Evolutionary conservation across 306 rosid species (phyloP), one percentile per base, ranked within the genome.

Genomic region (Cucurbita maxima): DNA sequence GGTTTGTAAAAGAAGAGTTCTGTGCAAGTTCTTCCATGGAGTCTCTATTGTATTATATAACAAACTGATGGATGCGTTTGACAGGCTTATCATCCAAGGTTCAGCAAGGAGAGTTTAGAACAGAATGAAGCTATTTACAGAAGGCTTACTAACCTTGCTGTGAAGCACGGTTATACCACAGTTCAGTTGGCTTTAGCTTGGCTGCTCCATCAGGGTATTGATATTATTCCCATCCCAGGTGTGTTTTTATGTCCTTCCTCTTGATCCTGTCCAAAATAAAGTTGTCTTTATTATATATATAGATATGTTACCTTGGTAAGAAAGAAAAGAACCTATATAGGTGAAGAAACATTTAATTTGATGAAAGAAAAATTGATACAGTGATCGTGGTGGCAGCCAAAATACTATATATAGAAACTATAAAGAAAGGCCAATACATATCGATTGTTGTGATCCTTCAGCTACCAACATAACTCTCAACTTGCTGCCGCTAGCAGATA

Each of bases 181-280:
- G 75, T 88, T 71, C 96, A 87, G 71, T 79, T 89, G 75, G 88
- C 93, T 70, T 73, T 87, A 34, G 86, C 91, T 36, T 87, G 96
- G 96, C 82, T 89, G 48, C 88, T 92, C 59, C 87, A 82, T 10
- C 85, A 82, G 81, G 97, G 90, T 41, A 52, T 82, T 41, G 90
- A 87, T 76, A 85, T 85, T 43, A 86, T 78, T 4, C 88, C 90
- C 45, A 86, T 84, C 44, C 90, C 90, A 4, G 88, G 86, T 78
- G 13, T 34, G 43, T 34, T 43, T 37, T 40, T 1, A n/a, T 63
- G 34, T 8, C 48, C 48, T 61, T 61, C 69, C 10, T 8, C 11
- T 15, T 60, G 6, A 60, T 47, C 73, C 40, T 69, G 20, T 70
- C 45, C 25, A 7, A 14, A 14, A 30, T 19, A 38, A 19, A 30